A percentile compares a stretch with the other conserved stretches of the same genome.
These are phyloP conservation scores for Apocynum venetum DNA, from an alignment of 257 asterid species.

Conservation along the genomic window DNA sequence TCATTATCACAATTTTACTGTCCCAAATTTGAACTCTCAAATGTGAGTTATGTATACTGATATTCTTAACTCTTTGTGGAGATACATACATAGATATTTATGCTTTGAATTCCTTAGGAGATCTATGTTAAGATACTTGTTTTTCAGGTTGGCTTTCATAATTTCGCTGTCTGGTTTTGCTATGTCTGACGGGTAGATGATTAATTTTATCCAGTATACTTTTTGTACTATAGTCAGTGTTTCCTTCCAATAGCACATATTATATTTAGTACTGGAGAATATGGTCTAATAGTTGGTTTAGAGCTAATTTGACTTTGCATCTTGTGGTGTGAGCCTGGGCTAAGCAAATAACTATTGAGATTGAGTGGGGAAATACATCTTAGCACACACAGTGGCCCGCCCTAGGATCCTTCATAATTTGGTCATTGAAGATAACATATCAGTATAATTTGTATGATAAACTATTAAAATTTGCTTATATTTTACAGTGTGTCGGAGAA, in stretches of 20 bases:
- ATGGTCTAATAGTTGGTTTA: background rate
- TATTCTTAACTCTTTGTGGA: background rate
- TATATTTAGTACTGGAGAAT: background rate
- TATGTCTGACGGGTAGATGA: background rate
- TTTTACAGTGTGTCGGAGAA: slow-evolving; percentile 85
- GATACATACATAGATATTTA: background rate
- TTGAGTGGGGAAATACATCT: background rate
- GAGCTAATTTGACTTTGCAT: background rate
- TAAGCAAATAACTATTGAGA: background rate
- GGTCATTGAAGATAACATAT: background rate
- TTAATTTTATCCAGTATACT: background rate
- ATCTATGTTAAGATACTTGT: background rate
- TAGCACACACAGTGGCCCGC: background rate
- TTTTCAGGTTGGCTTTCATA: background rate
- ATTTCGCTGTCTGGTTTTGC: background rate
- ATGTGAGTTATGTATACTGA: background rate
- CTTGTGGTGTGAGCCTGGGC: background rate
- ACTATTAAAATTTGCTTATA: background rate
- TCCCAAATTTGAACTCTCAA: background rate
- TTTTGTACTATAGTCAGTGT: background rate
- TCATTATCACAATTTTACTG: background rate
- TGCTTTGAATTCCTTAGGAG: background rate
- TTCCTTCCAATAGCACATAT: background rate
- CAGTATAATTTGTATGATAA: background rate
- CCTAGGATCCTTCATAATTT: background rate